A percentile compares a stretch with the other conserved stretches of the same genome.
Conservation (phyloP, 108 stramenopile species). For the Ochromonas danica region DNA sequence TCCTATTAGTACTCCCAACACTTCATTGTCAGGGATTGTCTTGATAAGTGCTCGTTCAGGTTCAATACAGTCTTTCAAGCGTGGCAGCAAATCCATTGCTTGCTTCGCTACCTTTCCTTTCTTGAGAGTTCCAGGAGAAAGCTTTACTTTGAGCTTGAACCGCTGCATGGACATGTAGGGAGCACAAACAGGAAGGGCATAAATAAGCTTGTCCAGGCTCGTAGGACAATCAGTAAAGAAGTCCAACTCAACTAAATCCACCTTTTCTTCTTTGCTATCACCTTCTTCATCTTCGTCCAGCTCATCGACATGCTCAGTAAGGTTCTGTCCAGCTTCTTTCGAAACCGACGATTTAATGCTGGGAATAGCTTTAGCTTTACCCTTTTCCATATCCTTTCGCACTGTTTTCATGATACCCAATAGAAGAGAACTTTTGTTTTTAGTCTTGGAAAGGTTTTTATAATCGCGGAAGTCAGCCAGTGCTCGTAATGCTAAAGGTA, state of each 20-base stretch:
- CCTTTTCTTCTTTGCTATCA: slow-evolving; percentile 44
- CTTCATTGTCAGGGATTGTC: slow-evolving; percentile 50
- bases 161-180: slow-evolving; percentile 79
- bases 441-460: slow-evolving; percentile 61
- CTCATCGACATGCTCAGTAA: slow-evolving; percentile 68
- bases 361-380: not conserved
- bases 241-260: slow-evolving; percentile 75
- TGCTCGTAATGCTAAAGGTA: slow-evolving; percentile 63
- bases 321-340: not conserved
- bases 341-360: too few relatives aligned
- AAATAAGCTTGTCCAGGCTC: slow-evolving; percentile 72
- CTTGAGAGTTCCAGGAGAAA: slow-evolving; percentile 57
- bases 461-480: slow-evolving; percentile 65
- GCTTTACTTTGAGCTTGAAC: slow-evolving; percentile 70
- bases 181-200: slow-evolving; percentile 85
- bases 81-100: slow-evolving; percentile 48
- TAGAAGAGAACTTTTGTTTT: slow-evolving; percentile 77
- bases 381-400: slow-evolving; percentile 67
- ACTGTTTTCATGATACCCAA: slow-evolving; percentile 75
- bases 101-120: slow-evolving; percentile 57
- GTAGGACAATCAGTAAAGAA: slow-evolving; percentile 54
- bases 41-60: slow-evolving; percentile 48
- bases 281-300: slow-evolving; percentile 56
- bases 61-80: slow-evolving; percentile 25
- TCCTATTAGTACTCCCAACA: slow-evolving; percentile 53